A percentile compares a stretch with the other conserved stretches of the same genome.
Conservation (phyloP, 345 rosid species). For the Gossypium longicalyx region DNA sequence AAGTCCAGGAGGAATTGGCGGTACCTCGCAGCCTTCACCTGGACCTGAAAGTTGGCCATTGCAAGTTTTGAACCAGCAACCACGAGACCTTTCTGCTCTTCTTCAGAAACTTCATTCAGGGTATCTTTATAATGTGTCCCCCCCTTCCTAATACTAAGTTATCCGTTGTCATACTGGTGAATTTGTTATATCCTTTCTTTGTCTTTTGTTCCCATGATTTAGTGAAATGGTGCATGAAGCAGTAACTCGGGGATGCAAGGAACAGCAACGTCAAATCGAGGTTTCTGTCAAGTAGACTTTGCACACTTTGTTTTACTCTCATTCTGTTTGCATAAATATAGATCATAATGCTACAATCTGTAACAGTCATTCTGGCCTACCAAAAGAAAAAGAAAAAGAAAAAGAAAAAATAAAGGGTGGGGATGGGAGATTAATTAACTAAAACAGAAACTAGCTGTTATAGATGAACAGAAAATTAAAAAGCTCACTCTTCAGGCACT, state of each 20-base stretch:
- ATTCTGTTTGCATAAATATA: neutral
- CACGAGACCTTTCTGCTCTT: conserved; percentile 76
- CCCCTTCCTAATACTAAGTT: neutral
- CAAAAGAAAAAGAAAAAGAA: neutral
- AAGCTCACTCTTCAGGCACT: neutral
- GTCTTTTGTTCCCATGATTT: conserved; percentile 21
- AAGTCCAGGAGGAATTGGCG: conserved; percentile 51
- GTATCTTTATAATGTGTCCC: conserved; percentile 30
- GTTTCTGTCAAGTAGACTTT: conserved; percentile 26
- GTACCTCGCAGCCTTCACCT: conserved; percentile 37
- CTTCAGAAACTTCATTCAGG: conserved; percentile 98
- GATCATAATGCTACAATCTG: neutral
- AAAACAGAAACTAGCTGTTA: conserved; percentile 3
- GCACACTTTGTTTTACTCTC: neutral
- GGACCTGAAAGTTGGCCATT: conserved; percentile 92
- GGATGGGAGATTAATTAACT: neutral
- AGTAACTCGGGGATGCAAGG: conserved; percentile 85
- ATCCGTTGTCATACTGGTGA: neutral
- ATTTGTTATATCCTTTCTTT: conserved; percentile 10
- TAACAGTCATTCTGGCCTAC: neutral
- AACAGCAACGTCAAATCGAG: conserved; percentile 96
- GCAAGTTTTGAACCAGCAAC: conserved; percentile 89
- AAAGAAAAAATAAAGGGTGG: neutral
- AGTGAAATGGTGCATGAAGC: conserved; percentile 89
- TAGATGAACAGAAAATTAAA: neutral